These are phyloP conservation scores for Hirschioporus abietinus DNA, from an alignment of 768 basidiomycete species.

Conservation along the genomic window DNA sequence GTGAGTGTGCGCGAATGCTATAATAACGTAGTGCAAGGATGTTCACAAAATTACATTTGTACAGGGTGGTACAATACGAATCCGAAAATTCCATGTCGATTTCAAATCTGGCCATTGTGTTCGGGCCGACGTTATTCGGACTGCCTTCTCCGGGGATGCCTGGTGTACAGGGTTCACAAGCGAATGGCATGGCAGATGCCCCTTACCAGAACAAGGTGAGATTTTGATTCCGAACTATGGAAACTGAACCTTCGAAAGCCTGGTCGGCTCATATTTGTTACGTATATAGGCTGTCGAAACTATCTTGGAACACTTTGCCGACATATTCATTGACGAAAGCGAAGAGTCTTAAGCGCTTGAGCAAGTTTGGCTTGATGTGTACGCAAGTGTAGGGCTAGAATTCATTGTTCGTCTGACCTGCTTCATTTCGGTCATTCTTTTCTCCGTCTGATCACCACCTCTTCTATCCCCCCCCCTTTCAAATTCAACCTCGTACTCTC, in stretches of 20 bases:
- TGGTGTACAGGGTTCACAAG: slow-evolving; percentile 37
- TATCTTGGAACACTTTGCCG: slow-evolving; percentile 87
- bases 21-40: neutral
- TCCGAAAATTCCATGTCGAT: slow-evolving; percentile 86
- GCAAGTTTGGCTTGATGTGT: neutral
- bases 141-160: slow-evolving; percentile 34
- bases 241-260: neutral
- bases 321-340: slow-evolving; percentile 93
- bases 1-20: slow-evolving; percentile 40
- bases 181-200: slow-evolving; percentile 60
- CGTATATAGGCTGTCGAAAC: slow-evolving; percentile 81
- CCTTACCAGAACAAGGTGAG: slow-evolving; percentile 66
- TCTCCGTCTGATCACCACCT: too few species aligned
- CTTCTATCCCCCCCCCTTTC: too few species aligned
- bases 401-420: neutral
- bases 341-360: slow-evolving; percentile 28
- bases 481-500: too few species aligned
- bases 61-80: slow-evolving; percentile 74
- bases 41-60: neutral
- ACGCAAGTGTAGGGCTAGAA: neutral
- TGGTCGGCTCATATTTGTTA: neutral
- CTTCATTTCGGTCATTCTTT: neutral
- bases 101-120: slow-evolving; percentile 92
- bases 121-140: slow-evolving; percentile 97
- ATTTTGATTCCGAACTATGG: slow-evolving; percentile 3